Evolutionary conservation across 2,329 filamentous ascomycete species (phyloP).

Genomic region (Rhexocercosporidium sp.): DNA sequence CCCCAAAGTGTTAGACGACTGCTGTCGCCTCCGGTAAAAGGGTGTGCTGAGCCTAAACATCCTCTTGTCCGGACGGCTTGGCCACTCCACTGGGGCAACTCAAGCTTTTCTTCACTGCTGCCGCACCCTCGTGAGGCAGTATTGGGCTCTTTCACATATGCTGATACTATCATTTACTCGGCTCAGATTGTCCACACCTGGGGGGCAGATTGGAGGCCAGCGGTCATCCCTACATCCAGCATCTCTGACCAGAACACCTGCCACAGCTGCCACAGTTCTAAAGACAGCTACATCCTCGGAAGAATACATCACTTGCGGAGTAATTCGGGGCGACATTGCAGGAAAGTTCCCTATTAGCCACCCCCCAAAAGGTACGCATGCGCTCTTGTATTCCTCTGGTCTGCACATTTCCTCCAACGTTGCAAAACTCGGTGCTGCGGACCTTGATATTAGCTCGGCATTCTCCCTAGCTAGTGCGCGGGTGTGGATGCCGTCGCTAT

Average conservation of each 20-base stretch:
- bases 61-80: slow-evolving; percentile 15
- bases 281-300: background rate
- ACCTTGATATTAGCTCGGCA: slow-evolving; percentile 29
- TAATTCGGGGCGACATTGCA: slow-evolving; percentile 19
- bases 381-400: slow-evolving; percentile 4
- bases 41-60: slow-evolving; percentile 4
- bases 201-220: slow-evolving; percentile 5
- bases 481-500: slow-evolving; percentile 28
- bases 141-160: slow-evolving; percentile 15
- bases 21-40: slow-evolving; percentile 15
- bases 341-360: slow-evolving; percentile 18
- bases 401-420: slow-evolving; percentile 16
- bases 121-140: background rate
- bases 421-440: slow-evolving; percentile 34
- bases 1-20: background rate
- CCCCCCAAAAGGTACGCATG: slow-evolving; percentile 18
- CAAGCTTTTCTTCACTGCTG: slow-evolving; percentile 8
- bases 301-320: slow-evolving; percentile 13
- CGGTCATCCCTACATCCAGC: background rate
- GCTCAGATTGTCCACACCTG: background rate
- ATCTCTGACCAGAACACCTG: background rate
- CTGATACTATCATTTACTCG: slow-evolving; percentile 1
- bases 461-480: slow-evolving; percentile 30
- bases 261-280: background rate
- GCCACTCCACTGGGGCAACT: background rate